Conservation (phyloP, 257 asterid species). For the Solanum gracilifrons region DNA sequence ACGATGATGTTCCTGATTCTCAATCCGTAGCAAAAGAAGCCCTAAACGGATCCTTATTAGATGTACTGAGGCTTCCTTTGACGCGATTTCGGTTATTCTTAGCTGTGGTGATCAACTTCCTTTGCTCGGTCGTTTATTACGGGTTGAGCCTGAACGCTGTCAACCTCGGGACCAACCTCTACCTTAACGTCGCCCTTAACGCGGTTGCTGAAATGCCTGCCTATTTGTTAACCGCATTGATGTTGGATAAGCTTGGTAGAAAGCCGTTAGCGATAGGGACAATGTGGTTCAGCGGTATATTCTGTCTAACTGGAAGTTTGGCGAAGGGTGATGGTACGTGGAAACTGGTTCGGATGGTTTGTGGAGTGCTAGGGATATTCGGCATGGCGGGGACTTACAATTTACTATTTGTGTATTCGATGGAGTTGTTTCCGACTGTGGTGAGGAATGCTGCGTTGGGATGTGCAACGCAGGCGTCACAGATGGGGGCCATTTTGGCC, state of each 20-base stretch:
- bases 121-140: conserved; percentile 71
- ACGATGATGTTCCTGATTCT: not conserved
- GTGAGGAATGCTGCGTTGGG: conserved; percentile 88
- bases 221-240: conserved; percentile 43
- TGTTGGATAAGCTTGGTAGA: conserved; percentile 49
- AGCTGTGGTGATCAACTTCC: conserved; percentile 62
- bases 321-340: conserved; percentile 18
- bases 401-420: conserved; percentile 55
- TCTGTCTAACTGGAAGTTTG: conserved; percentile 46
- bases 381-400: conserved; percentile 95
- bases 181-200: conserved; percentile 61
- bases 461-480: conserved; percentile 76
- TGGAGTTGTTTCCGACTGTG: conserved; percentile 79
- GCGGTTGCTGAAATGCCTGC: conserved; percentile 86
- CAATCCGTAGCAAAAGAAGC: conserved; percentile 8
- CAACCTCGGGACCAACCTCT: conserved; percentile 70
- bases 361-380: conserved; percentile 61
- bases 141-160: conserved; percentile 73
- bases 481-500: conserved; percentile 74
- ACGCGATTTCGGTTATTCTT: conserved; percentile 55
- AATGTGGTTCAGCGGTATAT: conserved; percentile 58
- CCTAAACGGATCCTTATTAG: conserved; percentile 47
- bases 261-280: conserved; percentile 73
- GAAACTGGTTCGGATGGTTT: conserved; percentile 34
- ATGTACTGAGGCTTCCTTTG: conserved; percentile 41